Evolutionary conservation across 2,329 filamentous ascomycete species (phyloP).

Genomic region (Fusarium illudens): DNA sequence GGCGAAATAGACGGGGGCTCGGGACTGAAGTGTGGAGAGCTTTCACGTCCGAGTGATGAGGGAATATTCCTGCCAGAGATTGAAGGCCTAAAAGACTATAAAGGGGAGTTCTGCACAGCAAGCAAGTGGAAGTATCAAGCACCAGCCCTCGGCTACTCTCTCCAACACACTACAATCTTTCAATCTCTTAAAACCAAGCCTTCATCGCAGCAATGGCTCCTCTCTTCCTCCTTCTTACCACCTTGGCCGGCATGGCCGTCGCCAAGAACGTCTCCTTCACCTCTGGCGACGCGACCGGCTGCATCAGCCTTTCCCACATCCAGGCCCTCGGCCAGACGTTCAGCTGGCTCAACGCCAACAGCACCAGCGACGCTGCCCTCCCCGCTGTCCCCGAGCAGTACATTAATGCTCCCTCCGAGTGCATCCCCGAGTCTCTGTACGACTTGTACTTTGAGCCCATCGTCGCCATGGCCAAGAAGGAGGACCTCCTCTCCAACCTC

Average conservation of each 20-base stretch:
- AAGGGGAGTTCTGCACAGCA: neutral
- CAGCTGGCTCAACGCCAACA: neutral
- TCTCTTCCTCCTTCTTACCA: conserved; percentile 4
- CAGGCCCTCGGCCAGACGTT: conserved; percentile 25
- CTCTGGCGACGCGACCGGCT: neutral
- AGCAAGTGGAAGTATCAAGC: neutral
- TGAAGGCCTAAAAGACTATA: neutral
- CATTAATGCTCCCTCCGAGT: conserved; percentile 15
- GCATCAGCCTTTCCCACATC: conserved; percentile 19
- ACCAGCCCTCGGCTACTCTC: neutral
- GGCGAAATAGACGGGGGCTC: neutral
- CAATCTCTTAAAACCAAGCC: neutral
- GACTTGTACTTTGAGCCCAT: conserved; percentile 26
- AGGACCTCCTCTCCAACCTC: conserved; percentile 14
- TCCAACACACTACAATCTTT: neutral
- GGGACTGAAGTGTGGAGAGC: too few relatives aligned
- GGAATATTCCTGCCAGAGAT: neutral
- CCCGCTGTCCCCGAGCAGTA: conserved; percentile 9
- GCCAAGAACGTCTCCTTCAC: conserved; percentile 7
- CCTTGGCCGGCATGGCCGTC: conserved; percentile 1
- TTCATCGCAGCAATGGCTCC: conserved; percentile 3
- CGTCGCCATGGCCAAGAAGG: conserved; percentile 20
- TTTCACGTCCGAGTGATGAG: too few relatives aligned
- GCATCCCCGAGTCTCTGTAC: conserved; percentile 21
- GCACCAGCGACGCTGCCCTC: neutral